phyloP scores from a whole-genome alignment of 345 rosid species.

The Noccaea bulbosa region DNA sequence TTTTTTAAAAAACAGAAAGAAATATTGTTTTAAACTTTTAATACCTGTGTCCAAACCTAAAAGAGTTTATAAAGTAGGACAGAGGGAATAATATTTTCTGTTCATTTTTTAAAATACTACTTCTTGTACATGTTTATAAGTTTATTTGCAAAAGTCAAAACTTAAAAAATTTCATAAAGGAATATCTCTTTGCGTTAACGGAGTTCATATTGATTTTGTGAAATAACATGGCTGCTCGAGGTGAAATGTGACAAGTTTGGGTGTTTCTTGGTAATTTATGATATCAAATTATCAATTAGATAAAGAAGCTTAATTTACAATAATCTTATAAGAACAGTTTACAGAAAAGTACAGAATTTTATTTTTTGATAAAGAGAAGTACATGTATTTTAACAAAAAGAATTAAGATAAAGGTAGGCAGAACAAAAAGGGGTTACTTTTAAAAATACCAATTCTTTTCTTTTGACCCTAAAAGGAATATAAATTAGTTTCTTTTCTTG shows the following conservation, averaged over 20 bases:
- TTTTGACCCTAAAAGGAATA: constrained; percentile 11
- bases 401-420: neutral
- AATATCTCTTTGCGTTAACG: no score
- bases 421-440: neutral
- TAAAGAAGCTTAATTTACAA: neutral
- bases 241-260: neutral
- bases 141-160: no score
- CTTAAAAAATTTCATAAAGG: no score
- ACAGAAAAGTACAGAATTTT: no score
- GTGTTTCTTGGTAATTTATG: neutral
- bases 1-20: no score
- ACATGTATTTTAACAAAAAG: neutral
- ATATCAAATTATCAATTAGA: neutral
- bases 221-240: neutral
- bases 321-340: neutral
- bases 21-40: no score
- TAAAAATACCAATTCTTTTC: neutral
- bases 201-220: neutral
- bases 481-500: constrained; percentile 3
- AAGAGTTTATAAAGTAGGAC: no score
- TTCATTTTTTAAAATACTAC: no score
- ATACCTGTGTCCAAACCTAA: no score
- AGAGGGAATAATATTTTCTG: no score
- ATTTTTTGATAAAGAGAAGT: no score
- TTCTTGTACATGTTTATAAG: no score